Evolutionary conservation across 2,329 filamentous ascomycete genomes (phyloP).

Genomic region (Clonostachys chloroleuca): DNA sequence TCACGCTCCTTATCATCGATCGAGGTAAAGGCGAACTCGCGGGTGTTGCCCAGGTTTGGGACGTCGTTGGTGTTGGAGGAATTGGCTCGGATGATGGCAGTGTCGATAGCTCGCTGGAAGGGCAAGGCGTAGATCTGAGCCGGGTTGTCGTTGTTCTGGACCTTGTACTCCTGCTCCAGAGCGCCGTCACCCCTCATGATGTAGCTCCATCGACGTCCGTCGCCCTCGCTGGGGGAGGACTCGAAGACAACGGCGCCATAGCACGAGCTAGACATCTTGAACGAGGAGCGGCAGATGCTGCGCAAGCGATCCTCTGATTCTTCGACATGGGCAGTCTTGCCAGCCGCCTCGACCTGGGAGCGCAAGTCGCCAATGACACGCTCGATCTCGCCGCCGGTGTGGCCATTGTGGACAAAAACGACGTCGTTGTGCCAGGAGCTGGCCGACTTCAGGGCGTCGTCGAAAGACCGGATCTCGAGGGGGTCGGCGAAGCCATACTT

Average conservation of each 20-base stretch:
- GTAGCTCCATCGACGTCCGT: slow-evolving; percentile 60
- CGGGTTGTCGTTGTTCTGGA: slow-evolving; percentile 54
- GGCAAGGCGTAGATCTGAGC: slow-evolving; percentile 63
- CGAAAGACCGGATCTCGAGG: slow-evolving; percentile 56
- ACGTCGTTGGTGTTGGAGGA: slow-evolving; percentile 13
- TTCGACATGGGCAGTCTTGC: slow-evolving; percentile 14
- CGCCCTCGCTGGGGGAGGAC: slow-evolving; percentile 61
- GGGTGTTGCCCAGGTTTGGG: slow-evolving; percentile 8
- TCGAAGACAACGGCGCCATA: slow-evolving; percentile 70
- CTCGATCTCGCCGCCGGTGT: slow-evolving; percentile 70
- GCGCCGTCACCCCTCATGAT: slow-evolving; percentile 61
- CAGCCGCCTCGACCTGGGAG: slow-evolving; percentile 11
- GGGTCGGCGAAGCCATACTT: slow-evolving; percentile 65
- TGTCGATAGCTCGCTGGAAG: slow-evolving; percentile 64
- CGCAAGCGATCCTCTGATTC: slow-evolving; percentile 18
- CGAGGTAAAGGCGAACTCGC: slow-evolving; percentile 41
- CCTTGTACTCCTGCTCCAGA: slow-evolving; percentile 50
- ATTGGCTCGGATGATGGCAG: slow-evolving; percentile 40
- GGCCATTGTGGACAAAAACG: slow-evolving; percentile 72
- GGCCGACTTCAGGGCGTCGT: slow-evolving; percentile 54
- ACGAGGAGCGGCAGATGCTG: slow-evolving; percentile 49
- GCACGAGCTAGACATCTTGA: slow-evolving; percentile 65
- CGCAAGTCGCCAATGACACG: slow-evolving; percentile 52
- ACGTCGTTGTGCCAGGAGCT: slow-evolving; percentile 56
- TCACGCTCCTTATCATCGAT: slow-evolving; percentile 63